Evolutionary conservation across 257 asterid species (phyloP), one percentile per base, ranked within the genome.

Genomic region (Plantago ovata): DNA sequence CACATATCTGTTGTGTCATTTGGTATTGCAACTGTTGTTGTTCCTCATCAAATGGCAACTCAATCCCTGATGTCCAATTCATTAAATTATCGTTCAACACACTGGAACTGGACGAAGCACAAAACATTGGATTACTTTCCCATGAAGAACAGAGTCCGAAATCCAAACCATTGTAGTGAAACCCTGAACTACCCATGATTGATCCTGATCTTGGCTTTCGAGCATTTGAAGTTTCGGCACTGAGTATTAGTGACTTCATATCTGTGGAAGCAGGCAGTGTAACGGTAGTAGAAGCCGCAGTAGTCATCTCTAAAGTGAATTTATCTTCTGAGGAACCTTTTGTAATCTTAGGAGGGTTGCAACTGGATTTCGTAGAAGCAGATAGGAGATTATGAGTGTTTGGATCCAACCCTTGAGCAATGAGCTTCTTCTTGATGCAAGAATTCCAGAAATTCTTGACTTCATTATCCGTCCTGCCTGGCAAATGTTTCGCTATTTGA

Each of bases 391-490:
- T 91, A 62, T 91, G 98, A 4, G 98, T 91, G 63, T 81, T 85
- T 38, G 98, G 98, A 60, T 91, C 98, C 64, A 91, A 69, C 3
- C 98, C 98, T 63, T 87, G 94, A 62, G 98, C 75, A 20, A 91
- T 76, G 61, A 87, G 96, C 74, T 92, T 92, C 49, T 88, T 92
- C 73, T 81, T 88, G 39, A 92, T 76, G 78, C 87, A 82, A 10
- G 98, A 92, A 56, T 92, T 92, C 98, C 98, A 92, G 64, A 85
- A 92, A 61, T 92, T 92, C 81, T 92, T 92, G 9, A 92, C 95
- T 51, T 88, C 98, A 42, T 92, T 92, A 63, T 92, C 98, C 0
- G 98, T 92, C 56, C 98, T 74, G 0, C 98, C 96, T 1, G 96
- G 98, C 50, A 92, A 68, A 56, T 92, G 98, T 54, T 88, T 92